Evolutionary conservation across 495 filamentous ascomycete species (phyloP).

Genomic region (Daldinia caldariorum): DNA sequence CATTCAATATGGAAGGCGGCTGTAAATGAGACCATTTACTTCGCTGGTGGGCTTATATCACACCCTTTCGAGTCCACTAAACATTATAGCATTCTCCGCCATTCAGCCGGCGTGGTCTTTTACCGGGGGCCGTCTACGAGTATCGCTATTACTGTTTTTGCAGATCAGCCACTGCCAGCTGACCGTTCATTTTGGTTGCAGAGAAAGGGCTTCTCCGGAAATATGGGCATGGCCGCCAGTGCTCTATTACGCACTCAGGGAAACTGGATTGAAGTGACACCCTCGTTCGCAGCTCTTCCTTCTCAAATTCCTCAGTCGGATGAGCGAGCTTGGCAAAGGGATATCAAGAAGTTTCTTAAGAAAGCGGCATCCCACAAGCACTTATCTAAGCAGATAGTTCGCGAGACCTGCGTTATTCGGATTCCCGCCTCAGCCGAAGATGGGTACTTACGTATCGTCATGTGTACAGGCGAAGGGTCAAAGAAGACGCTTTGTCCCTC

Average conservation of each 20-base stretch:
- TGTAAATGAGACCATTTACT: conserved; percentile 67
- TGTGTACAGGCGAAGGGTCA: conserved; percentile 60
- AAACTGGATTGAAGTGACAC: conserved; percentile 73
- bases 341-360: conserved; percentile 68
- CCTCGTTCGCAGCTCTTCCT: conserved; percentile 55
- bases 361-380: conserved; percentile 55
- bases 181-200: conserved; percentile 73
- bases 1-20: conserved; percentile 55
- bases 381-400: conserved; percentile 58
- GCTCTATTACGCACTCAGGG: conserved; percentile 64
- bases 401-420: conserved; percentile 69
- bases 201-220: conserved; percentile 72
- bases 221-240: conserved; percentile 73
- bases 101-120: conserved; percentile 69
- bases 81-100: conserved; percentile 72
- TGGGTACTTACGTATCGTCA: conserved; percentile 72
- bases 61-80: conserved; percentile 72
- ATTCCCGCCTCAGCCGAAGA: conserved; percentile 70
- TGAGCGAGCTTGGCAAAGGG: conserved; percentile 73
- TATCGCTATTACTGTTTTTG: conserved; percentile 69
- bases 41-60: conserved; percentile 69
- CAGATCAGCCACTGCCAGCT: conserved; percentile 63
- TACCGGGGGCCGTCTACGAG: conserved; percentile 71
- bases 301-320: conserved; percentile 59
- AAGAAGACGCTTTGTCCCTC: conserved; percentile 69